Evolutionary conservation across 805 yeast species (phyloP), one percentile per base, ranked within the genome.

Genomic region (Clavispora asparagi): DNA sequence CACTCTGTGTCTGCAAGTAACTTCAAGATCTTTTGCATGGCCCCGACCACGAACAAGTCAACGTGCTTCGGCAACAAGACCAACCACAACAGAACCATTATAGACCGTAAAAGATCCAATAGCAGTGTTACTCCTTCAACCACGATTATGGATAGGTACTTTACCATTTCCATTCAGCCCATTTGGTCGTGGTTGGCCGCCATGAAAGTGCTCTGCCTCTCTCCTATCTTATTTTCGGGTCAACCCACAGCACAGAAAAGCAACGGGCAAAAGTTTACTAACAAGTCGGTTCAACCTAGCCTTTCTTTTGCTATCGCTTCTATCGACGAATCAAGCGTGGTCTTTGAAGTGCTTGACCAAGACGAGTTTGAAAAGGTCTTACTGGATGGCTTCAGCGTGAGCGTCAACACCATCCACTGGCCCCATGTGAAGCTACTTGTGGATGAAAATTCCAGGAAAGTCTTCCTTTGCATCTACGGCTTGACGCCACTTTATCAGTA

Each of bases 141-240:
- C 8, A 55, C 58, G 12, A 54, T 55, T 23, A 54, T 55, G 53
- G 59, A 55, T 42, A 50, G 46, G 35, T 46, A 50, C 16, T 52
- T 47, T 32, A 52, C 57, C 7, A 54, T 62, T 6, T 55, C 57
- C 8, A 51, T 60, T 13, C 76, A 71, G 51, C 76, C 76, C 10
- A 60, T 71, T 38, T 71, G 77, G 77, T 63, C 72, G 1, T 56
- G 70, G 47, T 48, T 71, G 14, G 76, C 77, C 2, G 74, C 72
- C 0, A 51, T 62, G 23, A 70, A 69, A 40, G 59, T 69, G 8
- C 51, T 70, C 6, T 38, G 59, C 13, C 53, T 50, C 25, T 55
- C 57, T 26, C 67, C 73, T 1, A 50, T 51, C 14, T 53, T 64
- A 6, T 71, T 71, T 40, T 57, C 62, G 19, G 73, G 72, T 8